Base-by-base conservation (phyloP, 73 alveolate genomes). In the Paramecium octaurelia region DNA sequence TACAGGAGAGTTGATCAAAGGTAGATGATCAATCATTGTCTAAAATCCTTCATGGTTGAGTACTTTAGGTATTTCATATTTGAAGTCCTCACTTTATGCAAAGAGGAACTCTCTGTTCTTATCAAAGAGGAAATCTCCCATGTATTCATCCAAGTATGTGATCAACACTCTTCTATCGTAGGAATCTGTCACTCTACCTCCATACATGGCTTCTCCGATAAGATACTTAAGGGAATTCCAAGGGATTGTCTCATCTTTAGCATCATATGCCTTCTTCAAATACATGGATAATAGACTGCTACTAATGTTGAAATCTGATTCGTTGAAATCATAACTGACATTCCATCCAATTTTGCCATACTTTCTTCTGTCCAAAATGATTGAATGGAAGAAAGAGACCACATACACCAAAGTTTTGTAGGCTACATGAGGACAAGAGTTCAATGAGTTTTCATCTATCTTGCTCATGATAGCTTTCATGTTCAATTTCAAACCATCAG, bases 311-410 rank as follows among this genome's bases (percentile, higher is more conserved):
- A 98, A 98, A 85, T 98, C 99, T 31, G 97, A 92, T 59, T 97
- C 99, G 92, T 96, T 98, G 84, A 98, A 98, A 92, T 97, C 97
- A 84, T 98, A 98, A 83, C 97, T 94, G 7, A 95, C 95, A 95
- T 96, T 96, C 98, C 99, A 98, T 10, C 99, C 99, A n/a, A 98
- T 93, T 16, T 99, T 97, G 0, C 99, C 99, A 94, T 87, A 98
- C 92, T 95, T 98, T 87, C 97, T 94, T 86, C 99, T 96, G 93
- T 98, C 99, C 50, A 93, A 94, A 2, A 97, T 98, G 7, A 96
- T 93, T 4, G 99, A 96, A 95, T 98, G 99, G 97, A 97, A 98
- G 97, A 98, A 98, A 93, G 98, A 94, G 10, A 98, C 94, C n/a
- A 99, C 99, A 77, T 97, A 97, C 38, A 98, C 93, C 38, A 98